Percentiles rank a stretch among this genome's conserved stretches.
These are phyloP conservation scores for Sugiyamaella qingdaonensis DNA, from an alignment of 805 yeast genomes.

Conservation along the genomic window DNA sequence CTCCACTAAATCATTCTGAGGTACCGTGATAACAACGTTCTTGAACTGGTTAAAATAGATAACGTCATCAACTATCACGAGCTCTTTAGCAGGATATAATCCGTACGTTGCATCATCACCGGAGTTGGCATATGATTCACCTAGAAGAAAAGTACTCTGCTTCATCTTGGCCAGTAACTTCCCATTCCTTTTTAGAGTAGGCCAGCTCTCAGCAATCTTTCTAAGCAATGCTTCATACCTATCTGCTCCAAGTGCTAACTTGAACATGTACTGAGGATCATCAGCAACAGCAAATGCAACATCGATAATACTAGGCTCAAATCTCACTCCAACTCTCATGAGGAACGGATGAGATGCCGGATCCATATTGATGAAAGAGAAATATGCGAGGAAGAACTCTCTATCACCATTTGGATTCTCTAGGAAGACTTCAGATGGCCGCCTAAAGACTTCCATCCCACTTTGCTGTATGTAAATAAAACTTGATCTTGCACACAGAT, in stretches of 20 bases:
- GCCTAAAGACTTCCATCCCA: conserved; percentile 9
- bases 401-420: conserved; percentile 14
- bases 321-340: conserved; percentile 31
- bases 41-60: conserved; percentile 34
- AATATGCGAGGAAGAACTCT: conserved; percentile 22
- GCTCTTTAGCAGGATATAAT: conserved; percentile 27
- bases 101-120: conserved; percentile 16
- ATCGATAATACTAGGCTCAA: conserved; percentile 32
- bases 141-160: conserved; percentile 29
- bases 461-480: conserved; percentile 29
- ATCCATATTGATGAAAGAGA: conserved; percentile 26
- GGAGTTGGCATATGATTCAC: conserved; percentile 18
- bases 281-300: conserved; percentile 26
- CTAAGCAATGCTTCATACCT: conserved; percentile 26
- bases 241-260: conserved; percentile 21
- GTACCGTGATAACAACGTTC: conserved; percentile 30
- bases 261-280: conserved; percentile 25
- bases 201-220: not conserved
- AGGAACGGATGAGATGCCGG: conserved; percentile 31
- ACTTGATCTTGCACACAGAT: conserved; percentile 13
- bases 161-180: conserved; percentile 20
- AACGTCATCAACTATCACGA: conserved; percentile 36
- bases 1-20: conserved; percentile 33
- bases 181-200: conserved; percentile 17
- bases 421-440: conserved; percentile 27